phyloP scores from a whole-genome alignment of 768 basidiomycete species.

The Tricholoma sp. region DNA sequence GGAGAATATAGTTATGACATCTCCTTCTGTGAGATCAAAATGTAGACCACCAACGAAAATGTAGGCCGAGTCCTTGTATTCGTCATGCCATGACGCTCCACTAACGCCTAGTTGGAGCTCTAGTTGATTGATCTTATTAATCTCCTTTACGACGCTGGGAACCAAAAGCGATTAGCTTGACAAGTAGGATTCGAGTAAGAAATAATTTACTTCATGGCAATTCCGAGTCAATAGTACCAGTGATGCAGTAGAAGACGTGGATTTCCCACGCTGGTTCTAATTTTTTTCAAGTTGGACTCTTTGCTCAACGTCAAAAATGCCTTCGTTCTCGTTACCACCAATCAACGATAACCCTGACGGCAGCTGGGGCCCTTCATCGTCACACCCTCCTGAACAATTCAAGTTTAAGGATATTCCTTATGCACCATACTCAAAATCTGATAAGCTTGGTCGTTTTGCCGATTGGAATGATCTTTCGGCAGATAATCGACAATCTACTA shows the following conservation, averaged over 20 bases:
- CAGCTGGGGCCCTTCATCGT: constrained; percentile 85
- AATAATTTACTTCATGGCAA: constrained; percentile 64
- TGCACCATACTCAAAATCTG: constrained; percentile 97
- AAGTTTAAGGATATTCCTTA: constrained; percentile 99
- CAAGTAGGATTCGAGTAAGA: not conserved
- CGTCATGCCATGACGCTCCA: constrained; percentile 89
- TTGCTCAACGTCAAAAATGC: constrained; percentile 36
- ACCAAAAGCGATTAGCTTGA: constrained; percentile 9
- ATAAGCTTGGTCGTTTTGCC: constrained; percentile 95
- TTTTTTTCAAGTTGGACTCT: constrained; percentile 24
- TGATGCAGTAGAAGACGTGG: constrained; percentile 12
- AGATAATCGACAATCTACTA: constrained; percentile 54
- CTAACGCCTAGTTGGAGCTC: constrained; percentile 76
- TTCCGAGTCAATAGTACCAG: too few species aligned
- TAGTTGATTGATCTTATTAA: constrained; percentile 86
- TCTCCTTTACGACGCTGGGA: constrained; percentile 84
- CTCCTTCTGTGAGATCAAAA: constrained; percentile 91
- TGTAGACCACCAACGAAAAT: constrained; percentile 88
- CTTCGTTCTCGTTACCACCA: constrained; percentile 79
- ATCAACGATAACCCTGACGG: constrained; percentile 92
- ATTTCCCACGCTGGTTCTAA: constrained; percentile 36
- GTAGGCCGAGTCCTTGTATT: constrained; percentile 97
- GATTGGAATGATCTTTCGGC: constrained; percentile 89
- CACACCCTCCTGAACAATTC: constrained; percentile 82
- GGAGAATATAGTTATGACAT: constrained; percentile 95